phyloP scores from a whole-genome alignment of 163 green algal species.

The Chloromonas sp. region DNA sequence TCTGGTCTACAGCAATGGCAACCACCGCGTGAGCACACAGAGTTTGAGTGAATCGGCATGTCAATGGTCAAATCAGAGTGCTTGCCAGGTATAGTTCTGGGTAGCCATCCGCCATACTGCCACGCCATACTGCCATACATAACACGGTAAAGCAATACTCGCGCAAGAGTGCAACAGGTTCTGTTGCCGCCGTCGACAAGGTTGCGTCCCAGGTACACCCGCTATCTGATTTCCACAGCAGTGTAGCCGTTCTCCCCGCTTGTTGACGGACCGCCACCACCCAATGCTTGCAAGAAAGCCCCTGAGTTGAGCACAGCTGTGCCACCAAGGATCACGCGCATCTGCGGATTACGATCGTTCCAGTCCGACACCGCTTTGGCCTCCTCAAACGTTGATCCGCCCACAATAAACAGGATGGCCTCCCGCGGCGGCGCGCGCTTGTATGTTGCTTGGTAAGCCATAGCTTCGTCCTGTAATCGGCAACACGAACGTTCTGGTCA shows the following conservation, averaged over 20 bases:
- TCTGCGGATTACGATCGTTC: conserved; percentile 32
- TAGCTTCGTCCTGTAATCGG: conserved; percentile 35
- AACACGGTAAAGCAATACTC: no score
- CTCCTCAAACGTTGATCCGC: conserved; percentile 94
- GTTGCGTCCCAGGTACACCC: no score
- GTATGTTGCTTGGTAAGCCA: conserved; percentile 36
- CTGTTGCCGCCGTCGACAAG: no score
- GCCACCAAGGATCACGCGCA: conserved; percentile 78
- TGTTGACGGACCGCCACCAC: not conserved
- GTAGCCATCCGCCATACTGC: no score
- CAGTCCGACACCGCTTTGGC: conserved; percentile 45
- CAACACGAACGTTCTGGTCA: no score
- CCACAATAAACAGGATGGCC: conserved; percentile 90
- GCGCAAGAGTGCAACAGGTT: no score
- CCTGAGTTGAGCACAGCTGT: conserved; percentile 72
- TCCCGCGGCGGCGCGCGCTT: conserved; percentile 33
- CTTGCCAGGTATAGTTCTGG: no score
- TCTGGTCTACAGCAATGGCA: no score
- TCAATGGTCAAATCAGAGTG: no score
- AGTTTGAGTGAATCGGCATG: no score
- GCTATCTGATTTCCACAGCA: not conserved
- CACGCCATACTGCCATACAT: no score
- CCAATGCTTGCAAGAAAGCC: conserved; percentile 55
- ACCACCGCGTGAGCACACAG: no score
- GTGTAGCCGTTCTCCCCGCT: not conserved